These are phyloP conservation scores for Patellaria atrata DNA, from an alignment of 495 filamentous ascomycete species.

Conservation along the genomic window DNA sequence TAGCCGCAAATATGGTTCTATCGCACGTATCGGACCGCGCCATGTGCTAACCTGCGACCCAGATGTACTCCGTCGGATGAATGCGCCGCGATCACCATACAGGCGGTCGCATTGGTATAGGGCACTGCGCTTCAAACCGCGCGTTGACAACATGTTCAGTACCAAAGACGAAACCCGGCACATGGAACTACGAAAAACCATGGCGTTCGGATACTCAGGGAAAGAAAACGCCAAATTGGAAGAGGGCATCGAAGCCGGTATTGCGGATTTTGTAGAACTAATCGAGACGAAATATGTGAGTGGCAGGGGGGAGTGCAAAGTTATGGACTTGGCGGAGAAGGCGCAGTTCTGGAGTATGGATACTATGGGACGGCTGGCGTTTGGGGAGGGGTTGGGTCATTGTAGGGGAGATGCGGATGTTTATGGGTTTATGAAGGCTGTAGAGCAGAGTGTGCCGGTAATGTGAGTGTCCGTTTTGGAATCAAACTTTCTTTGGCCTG, in stretches of 20 bases:
- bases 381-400: constrained; percentile 31
- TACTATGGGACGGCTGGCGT: constrained; percentile 31
- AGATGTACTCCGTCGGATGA: background rate
- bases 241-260: constrained; percentile 17
- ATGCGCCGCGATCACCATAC: too few relatives aligned
- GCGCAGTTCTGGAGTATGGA: constrained; percentile 34
- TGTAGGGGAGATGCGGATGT: constrained; percentile 34
- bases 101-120: too few relatives aligned
- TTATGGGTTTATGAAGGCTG: constrained; percentile 32
- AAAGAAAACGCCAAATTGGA: constrained; percentile 20
- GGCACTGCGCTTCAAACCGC: constrained; percentile 18
- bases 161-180: constrained; percentile 20
- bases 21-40: background rate
- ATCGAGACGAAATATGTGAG: constrained; percentile 25
- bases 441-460: too few relatives aligned
- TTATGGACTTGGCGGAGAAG: constrained; percentile 30
- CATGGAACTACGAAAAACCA: constrained; percentile 16
- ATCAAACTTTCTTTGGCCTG: too few relatives aligned
- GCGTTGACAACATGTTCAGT: constrained; percentile 20
- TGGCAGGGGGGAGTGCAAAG: constrained; percentile 9
- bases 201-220: constrained; percentile 22
- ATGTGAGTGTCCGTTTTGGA: too few relatives aligned
- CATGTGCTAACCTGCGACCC: background rate
- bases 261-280: constrained; percentile 17
- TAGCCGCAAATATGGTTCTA: too few relatives aligned